phyloP scores from a whole-genome alignment of 805 yeast genomes.

The Candida caryicola region DNA sequence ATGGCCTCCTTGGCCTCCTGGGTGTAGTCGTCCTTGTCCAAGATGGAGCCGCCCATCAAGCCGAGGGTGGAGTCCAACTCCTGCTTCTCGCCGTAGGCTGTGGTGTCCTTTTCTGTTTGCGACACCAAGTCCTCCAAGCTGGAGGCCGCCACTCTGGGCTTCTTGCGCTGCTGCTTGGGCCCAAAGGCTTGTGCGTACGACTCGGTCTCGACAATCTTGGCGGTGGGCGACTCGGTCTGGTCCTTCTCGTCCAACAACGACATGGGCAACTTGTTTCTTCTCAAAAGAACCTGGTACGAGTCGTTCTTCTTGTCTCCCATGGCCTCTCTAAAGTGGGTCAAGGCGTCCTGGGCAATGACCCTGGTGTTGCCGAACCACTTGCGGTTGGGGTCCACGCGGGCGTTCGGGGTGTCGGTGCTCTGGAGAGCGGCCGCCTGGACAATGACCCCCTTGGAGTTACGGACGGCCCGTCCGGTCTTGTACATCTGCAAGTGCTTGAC shows the following conservation, averaged over 20 bases:
- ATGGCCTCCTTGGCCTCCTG: slow-evolving; percentile 93
- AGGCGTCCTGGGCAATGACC: slow-evolving; percentile 95
- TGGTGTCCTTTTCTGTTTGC: slow-evolving; percentile 53
- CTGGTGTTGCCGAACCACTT: slow-evolving; percentile 98
- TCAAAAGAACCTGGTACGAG: slow-evolving; percentile 78
- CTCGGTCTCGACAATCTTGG: slow-evolving; percentile 85
- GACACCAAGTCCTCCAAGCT: slow-evolving; percentile 75
- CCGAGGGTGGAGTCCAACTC: slow-evolving; percentile 76
- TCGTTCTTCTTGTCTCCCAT: slow-evolving; percentile 82
- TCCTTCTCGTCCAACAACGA: slow-evolving; percentile 87
- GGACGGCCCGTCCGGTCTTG: slow-evolving; percentile 82
- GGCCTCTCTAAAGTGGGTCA: slow-evolving; percentile 91
- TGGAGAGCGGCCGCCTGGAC: slow-evolving; percentile 86
- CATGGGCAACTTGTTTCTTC: slow-evolving; percentile 93
- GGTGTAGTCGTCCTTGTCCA: slow-evolving; percentile 74
- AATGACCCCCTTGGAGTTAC: slow-evolving; percentile 85
- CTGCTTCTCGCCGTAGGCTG: slow-evolving; percentile 66
- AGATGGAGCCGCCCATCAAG: slow-evolving; percentile 64
- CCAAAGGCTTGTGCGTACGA: slow-evolving; percentile 81
- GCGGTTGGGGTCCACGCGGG: slow-evolving; percentile 93
- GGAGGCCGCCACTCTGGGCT: slow-evolving; percentile 77
- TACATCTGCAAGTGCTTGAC: slow-evolving; percentile 90
- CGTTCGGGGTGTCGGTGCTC: slow-evolving; percentile 81
- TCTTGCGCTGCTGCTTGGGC: slow-evolving; percentile 91
- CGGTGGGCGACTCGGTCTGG: slow-evolving; percentile 69